phyloP scores from a whole-genome alignment of 2,329 filamentous ascomycete species.

The Penicillium capsulatum region DNA sequence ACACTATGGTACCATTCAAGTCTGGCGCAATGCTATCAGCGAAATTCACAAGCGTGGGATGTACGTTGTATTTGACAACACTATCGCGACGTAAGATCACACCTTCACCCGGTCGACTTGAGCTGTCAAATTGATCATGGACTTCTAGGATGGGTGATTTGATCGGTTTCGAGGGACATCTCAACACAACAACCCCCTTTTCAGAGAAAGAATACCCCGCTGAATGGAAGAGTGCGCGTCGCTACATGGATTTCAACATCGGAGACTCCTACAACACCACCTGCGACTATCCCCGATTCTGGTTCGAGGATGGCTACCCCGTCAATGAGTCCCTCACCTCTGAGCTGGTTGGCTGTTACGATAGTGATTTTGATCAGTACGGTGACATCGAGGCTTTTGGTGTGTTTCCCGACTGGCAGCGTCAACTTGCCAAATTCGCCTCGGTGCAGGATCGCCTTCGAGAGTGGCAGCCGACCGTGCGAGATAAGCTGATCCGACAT shows the following conservation, averaged over 20 bases:
- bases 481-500: slow-evolving; percentile 57
- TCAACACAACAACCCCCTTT: slow-evolving; percentile 57
- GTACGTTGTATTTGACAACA: slow-evolving; percentile 65
- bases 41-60: slow-evolving; percentile 59
- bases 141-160: slow-evolving; percentile 51
- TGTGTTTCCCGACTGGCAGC: slow-evolving; percentile 59
- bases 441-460: slow-evolving; percentile 64
- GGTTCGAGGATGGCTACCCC: slow-evolving; percentile 53
- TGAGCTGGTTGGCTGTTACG: slow-evolving; percentile 53
- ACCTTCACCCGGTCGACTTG: neutral
- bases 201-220: slow-evolving; percentile 53
- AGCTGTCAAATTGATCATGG: neutral
- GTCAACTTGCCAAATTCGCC: slow-evolving; percentile 62
- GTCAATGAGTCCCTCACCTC: slow-evolving; percentile 47
- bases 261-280: slow-evolving; percentile 51
- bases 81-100: slow-evolving; percentile 54
- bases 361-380: slow-evolving; percentile 63
- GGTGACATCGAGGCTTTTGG: slow-evolving; percentile 62
- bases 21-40: slow-evolving; percentile 55
- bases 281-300: slow-evolving; percentile 59
- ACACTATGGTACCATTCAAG: slow-evolving; percentile 57
- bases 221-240: slow-evolving; percentile 51
- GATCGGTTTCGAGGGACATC: slow-evolving; percentile 59
- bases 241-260: slow-evolving; percentile 56
- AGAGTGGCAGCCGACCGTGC: slow-evolving; percentile 58